Evolutionary conservation across 75 land plant genomes (phyloP).

Genomic region (Chamaecyparis obtusa): DNA sequence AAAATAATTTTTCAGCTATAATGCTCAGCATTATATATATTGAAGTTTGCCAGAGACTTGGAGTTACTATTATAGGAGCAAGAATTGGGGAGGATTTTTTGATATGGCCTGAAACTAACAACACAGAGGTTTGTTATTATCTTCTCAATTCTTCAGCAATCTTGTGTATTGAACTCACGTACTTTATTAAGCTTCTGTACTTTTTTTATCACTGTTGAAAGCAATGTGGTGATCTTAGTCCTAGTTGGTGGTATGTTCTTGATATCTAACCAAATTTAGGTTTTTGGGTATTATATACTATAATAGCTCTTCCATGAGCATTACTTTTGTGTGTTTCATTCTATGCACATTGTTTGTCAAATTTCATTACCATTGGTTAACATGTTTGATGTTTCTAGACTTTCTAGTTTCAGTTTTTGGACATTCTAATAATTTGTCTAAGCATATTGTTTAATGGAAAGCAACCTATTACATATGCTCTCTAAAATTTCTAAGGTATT

Average conservation of each 20-base stretch:
- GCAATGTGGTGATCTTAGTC: not conserved
- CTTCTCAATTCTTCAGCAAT: not conserved
- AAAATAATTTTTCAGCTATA: conserved; percentile 36
- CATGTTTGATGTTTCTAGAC: not conserved
- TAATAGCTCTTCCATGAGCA: not conserved
- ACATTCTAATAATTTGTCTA: not conserved
- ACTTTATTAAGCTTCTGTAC: not conserved
- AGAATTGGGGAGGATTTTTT: conserved; percentile 61
- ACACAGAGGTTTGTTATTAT: conserved; percentile 37
- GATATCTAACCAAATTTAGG: not conserved
- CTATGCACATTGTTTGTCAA: not conserved
- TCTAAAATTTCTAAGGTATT: not conserved
- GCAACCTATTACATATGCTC: not conserved
- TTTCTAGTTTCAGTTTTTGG: not conserved
- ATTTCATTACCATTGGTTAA: not conserved
- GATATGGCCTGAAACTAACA: conserved; percentile 53
- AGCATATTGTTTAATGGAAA: not conserved
- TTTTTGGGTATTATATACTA: not conserved
- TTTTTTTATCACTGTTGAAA: not conserved
- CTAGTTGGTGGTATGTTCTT: not conserved
- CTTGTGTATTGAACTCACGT: conserved; percentile 1
- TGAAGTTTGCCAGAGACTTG: conserved; percentile 63
- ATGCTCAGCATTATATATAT: conserved; percentile 61
- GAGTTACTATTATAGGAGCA: conserved; percentile 55
- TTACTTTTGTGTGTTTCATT: not conserved